phyloP scores from a whole-genome alignment of 345 rosid species.

The Salix dunnii region DNA sequence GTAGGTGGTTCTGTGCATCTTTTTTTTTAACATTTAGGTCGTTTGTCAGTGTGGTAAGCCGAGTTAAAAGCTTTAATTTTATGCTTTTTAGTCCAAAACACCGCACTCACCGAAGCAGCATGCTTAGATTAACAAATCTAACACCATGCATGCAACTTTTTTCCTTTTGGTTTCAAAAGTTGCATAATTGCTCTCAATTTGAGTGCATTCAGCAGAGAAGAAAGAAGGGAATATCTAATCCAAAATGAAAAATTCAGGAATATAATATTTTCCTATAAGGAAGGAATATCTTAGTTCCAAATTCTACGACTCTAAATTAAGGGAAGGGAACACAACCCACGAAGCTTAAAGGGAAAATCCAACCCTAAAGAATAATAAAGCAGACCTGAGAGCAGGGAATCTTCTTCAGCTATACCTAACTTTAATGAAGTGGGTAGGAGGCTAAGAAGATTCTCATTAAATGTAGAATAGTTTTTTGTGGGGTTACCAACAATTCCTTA shows the following conservation, averaged over 20 bases:
- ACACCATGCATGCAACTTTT: slow-evolving; percentile 39
- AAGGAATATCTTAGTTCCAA: slow-evolving; percentile 78
- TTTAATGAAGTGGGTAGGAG: slow-evolving; percentile 75
- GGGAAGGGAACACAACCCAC: slow-evolving; percentile 48
- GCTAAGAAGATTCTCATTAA: slow-evolving; percentile 60
- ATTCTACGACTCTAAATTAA: slow-evolving; percentile 76
- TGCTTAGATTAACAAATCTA: no score
- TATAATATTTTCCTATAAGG: slow-evolving; percentile 51
- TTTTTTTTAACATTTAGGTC: no score
- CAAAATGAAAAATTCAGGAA: slow-evolving; percentile 40
- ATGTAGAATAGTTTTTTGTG: not conserved
- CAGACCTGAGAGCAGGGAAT: slow-evolving; percentile 37
- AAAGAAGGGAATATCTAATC: slow-evolving; percentile 46
- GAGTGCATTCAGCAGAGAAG: slow-evolving; percentile 36
- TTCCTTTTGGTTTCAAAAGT: slow-evolving; percentile 62
- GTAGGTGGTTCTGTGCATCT: not conserved
- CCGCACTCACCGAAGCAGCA: not conserved
- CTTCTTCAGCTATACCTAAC: slow-evolving; percentile 59
- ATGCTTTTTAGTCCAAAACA: no score
- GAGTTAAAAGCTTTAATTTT: no score
- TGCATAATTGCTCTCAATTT: slow-evolving; percentile 48
- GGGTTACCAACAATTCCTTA: not conserved
- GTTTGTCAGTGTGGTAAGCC: no score
- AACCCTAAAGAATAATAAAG: slow-evolving; percentile 43
- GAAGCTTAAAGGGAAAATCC: slow-evolving; percentile 44